Evolutionary conservation across 1,284 basidiomycete genomes (phyloP).

Genomic region (Leccinum colubrinum): DNA sequence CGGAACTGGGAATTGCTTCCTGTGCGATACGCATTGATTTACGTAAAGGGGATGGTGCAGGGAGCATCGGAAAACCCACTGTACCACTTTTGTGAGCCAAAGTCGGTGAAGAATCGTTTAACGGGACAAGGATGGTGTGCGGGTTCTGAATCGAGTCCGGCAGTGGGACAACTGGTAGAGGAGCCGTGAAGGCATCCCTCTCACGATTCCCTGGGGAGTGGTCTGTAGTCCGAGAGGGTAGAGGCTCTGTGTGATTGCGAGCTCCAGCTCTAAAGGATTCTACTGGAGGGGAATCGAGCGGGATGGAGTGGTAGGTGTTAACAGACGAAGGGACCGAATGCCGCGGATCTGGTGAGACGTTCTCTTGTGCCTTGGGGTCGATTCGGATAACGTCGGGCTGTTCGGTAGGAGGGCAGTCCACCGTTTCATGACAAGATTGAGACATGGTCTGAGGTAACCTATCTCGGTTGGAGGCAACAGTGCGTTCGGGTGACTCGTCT

Average conservation of each 20-base stretch:
- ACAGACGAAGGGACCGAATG: slow-evolving; percentile 22
- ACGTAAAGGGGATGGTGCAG: slow-evolving; percentile 63
- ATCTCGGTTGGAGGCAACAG: not conserved
- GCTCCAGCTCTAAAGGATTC: slow-evolving; percentile 5
- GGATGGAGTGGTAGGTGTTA: slow-evolving; percentile 39
- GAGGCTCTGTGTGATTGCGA: slow-evolving; percentile 19
- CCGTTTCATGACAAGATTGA: not conserved
- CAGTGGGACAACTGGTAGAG: slow-evolving; percentile 31
- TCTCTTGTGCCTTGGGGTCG: not conserved
- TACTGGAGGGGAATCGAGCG: slow-evolving; percentile 33
- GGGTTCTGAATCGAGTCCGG: slow-evolving; percentile 11
- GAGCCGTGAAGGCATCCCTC: slow-evolving; percentile 25
- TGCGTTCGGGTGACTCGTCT: slow-evolving; percentile 52
- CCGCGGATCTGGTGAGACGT: not conserved
- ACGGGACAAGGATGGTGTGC: slow-evolving; percentile 26
- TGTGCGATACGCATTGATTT: slow-evolving; percentile 58
- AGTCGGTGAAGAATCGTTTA: slow-evolving; percentile 30
- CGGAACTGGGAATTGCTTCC: slow-evolving; percentile 41
- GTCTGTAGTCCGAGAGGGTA: slow-evolving; percentile 14
- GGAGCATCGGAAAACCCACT: slow-evolving; percentile 52
- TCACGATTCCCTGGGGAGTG: slow-evolving; percentile 15
- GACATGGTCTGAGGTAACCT: not conserved
- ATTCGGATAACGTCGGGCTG: not conserved
- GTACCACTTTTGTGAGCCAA: slow-evolving; percentile 35
- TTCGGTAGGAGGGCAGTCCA: not conserved